A percentile compares a stretch with the other conserved stretches of the same genome.
Evolutionary conservation across 257 asterid genomes (phyloP).

Genomic region (Primulina tabacum): DNA sequence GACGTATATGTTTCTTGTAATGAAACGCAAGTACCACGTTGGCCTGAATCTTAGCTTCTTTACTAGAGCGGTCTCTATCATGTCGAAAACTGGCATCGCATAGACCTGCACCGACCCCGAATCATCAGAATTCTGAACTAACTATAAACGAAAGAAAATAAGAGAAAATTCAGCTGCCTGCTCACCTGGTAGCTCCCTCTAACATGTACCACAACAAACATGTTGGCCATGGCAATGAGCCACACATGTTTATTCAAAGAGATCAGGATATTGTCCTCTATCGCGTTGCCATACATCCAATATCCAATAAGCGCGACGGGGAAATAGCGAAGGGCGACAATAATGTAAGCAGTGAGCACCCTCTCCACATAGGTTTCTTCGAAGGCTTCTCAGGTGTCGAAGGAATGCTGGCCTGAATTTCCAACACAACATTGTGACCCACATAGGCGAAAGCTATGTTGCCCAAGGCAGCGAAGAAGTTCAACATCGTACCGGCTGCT

Average conservation of each 20-base stretch:
- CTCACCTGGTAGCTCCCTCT: constrained; percentile 42
- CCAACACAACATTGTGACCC: constrained; percentile 40
- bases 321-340: constrained; percentile 39
- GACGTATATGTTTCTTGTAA: constrained; percentile 36
- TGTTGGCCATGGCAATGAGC: constrained; percentile 44
- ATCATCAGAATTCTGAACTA: background rate
- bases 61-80: constrained; percentile 42
- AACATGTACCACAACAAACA: constrained; percentile 41
- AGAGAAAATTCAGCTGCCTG: background rate
- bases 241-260: constrained; percentile 27
- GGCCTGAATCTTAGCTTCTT: constrained; percentile 36
- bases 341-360: constrained; percentile 36
- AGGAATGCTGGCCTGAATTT: constrained; percentile 43
- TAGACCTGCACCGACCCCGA: constrained; percentile 26
- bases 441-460: constrained; percentile 36
- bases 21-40: constrained; percentile 27
- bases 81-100: constrained; percentile 49
- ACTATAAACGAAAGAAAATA: background rate
- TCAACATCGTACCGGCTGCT: constrained; percentile 19
- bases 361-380: constrained; percentile 41
- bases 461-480: constrained; percentile 38
- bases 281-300: constrained; percentile 24
- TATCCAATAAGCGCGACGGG: constrained; percentile 41
- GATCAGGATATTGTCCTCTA: constrained; percentile 26
- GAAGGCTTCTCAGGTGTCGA: constrained; percentile 30